phyloP scores from a whole-genome alignment of 176 grass and related monocot species.

The Juncus inflexus region DNA sequence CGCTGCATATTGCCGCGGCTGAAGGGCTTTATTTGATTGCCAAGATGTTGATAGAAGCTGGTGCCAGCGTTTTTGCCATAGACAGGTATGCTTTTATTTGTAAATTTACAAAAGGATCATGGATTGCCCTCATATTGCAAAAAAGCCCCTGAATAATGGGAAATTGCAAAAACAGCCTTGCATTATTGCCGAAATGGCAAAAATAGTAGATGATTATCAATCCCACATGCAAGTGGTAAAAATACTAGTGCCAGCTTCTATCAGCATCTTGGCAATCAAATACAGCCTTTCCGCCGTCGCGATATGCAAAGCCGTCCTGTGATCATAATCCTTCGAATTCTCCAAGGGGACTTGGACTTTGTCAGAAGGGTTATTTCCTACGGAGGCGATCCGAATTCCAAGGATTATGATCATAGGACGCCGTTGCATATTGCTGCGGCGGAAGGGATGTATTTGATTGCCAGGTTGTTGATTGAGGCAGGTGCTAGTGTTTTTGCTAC shows the following conservation, averaged over 20 bases:
- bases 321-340: slow-evolving; percentile 78
- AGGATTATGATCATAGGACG: slow-evolving; percentile 81
- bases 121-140: no score
- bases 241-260: no score
- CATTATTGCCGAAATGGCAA: no score
- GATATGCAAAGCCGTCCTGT: slow-evolving; percentile 79
- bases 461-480: slow-evolving; percentile 63
- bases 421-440: slow-evolving; percentile 87
- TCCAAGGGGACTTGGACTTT: slow-evolving; percentile 65
- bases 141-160: no score
- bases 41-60: slow-evolving; percentile 65
- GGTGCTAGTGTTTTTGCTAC: slow-evolving; percentile 77
- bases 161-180: no score
- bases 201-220: no score
- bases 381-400: slow-evolving; percentile 61
- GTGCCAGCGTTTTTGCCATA: slow-evolving; percentile 69
- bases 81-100: slow-evolving; percentile 44
- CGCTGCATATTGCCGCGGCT: slow-evolving; percentile 86
- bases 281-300: slow-evolving; percentile 71
- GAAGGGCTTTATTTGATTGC: slow-evolving; percentile 74
- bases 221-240: no score
- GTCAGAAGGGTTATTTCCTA: slow-evolving; percentile 54
- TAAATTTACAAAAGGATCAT: neutral
- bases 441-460: slow-evolving; percentile 68
- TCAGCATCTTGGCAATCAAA: slow-evolving; percentile 63